These are phyloP conservation scores for Simmondsia chinensis DNA, from an alignment of 148 eudicot species.

Conservation along the genomic window DNA sequence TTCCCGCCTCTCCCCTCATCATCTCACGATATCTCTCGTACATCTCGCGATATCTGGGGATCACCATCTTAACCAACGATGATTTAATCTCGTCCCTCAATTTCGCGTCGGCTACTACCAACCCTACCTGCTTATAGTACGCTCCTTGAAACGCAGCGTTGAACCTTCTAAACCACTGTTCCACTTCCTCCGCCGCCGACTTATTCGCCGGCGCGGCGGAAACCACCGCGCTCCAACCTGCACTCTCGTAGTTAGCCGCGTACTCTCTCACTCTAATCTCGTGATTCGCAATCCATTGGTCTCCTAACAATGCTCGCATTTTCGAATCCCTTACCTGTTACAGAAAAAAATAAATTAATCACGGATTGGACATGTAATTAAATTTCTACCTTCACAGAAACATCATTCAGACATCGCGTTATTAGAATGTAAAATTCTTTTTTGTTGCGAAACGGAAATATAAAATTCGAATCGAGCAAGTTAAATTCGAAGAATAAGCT, in stretches of 20 bases:
- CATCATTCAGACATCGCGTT: too few relatives aligned
- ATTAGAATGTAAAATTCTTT: too few relatives aligned
- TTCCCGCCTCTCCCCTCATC: slow-evolving; percentile 19
- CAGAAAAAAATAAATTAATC: too few relatives aligned
- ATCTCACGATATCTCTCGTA: slow-evolving; percentile 20
- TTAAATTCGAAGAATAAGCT: too few relatives aligned
- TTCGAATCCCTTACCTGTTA: slow-evolving; percentile 34
- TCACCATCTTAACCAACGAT: slow-evolving; percentile 33
- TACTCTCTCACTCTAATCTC: slow-evolving; percentile 43
- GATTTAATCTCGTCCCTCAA: slow-evolving; percentile 54
- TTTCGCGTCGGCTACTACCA: slow-evolving; percentile 50
- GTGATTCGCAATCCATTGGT: slow-evolving; percentile 58
- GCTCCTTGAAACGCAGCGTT: slow-evolving; percentile 44
- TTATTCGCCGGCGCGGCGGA: slow-evolving; percentile 25
- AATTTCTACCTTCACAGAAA: too few relatives aligned
- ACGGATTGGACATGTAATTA: too few relatives aligned
- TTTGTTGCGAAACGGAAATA: too few relatives aligned
- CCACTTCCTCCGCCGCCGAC: slow-evolving; percentile 31
- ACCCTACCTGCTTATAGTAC: slow-evolving; percentile 41
- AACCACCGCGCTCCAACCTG: slow-evolving; percentile 59
- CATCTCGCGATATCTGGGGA: slow-evolving; percentile 33
- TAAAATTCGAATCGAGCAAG: too few relatives aligned
- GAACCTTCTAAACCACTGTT: slow-evolving; percentile 43
- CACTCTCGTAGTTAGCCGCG: slow-evolving; percentile 49
- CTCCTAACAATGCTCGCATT: slow-evolving; percentile 39